phyloP scores from a whole-genome alignment of 371 early-diverging fungal genomes.

The Mucor ambiguus region DNA sequence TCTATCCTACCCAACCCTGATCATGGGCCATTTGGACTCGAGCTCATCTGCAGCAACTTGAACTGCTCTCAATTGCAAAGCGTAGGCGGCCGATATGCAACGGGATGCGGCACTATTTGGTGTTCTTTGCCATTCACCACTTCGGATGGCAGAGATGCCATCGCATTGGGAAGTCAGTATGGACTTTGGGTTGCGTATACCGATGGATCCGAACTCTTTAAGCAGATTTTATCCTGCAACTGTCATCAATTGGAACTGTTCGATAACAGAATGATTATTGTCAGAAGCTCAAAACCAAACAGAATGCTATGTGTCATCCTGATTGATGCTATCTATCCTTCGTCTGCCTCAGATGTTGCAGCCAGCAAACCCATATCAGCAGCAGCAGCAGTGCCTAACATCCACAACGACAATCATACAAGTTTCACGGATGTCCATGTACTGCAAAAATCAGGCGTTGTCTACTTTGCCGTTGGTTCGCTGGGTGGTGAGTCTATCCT shows the following conservation, averaged over 20 bases:
- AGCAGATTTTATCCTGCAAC: constrained; percentile 10
- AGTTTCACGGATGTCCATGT: constrained; percentile 10
- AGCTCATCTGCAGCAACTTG: background rate
- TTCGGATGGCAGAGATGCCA: constrained; percentile 12
- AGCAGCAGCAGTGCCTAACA: background rate
- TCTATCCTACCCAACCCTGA: constrained; percentile 11
- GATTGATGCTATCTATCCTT: constrained; percentile 13
- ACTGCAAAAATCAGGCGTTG: constrained; percentile 18
- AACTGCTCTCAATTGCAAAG: constrained; percentile 11
- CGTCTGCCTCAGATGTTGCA: background rate
- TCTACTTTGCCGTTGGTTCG: constrained; percentile 23
- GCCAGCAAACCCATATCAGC: background rate
- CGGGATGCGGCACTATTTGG: constrained; percentile 24
- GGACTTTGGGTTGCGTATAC: constrained; percentile 20
- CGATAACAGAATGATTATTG: constrained; percentile 13
- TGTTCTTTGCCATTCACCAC: constrained; percentile 21
- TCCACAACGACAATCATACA: background rate
- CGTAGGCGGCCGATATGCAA: constrained; percentile 13
- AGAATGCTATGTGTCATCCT: constrained; percentile 14
- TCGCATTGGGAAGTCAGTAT: constrained; percentile 19
- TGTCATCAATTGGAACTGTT: constrained; percentile 23
- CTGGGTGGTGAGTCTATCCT: constrained; percentile 17
- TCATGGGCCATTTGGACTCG: constrained; percentile 10
- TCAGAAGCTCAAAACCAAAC: constrained; percentile 11
- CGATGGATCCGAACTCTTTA: constrained; percentile 13